These are phyloP conservation scores for Gloeopeniophorella convolvens DNA, from an alignment of 768 basidiomycete genomes.

Conservation along the genomic window DNA sequence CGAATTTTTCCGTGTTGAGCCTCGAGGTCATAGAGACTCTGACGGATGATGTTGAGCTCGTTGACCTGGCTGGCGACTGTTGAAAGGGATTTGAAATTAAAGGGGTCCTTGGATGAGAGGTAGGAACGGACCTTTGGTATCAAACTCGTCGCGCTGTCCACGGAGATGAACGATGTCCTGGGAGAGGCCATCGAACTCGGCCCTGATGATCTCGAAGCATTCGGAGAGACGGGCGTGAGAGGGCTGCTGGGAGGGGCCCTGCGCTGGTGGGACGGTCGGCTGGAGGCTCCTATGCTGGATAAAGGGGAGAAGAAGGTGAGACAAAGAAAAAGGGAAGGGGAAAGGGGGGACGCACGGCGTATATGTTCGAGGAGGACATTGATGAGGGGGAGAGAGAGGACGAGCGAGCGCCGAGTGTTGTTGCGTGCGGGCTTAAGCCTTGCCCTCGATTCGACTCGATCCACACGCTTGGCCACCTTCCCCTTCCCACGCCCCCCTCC, in stretches of 20 bases:
- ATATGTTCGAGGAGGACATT: slow-evolving; percentile 26
- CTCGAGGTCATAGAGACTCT: slow-evolving; percentile 89
- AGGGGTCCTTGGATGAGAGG: background rate
- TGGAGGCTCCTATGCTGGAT: slow-evolving; percentile 37
- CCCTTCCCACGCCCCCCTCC: slow-evolving; percentile 7
- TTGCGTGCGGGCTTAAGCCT: slow-evolving; percentile 16
- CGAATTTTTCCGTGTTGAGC: slow-evolving; percentile 80
- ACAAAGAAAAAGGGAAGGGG: background rate
- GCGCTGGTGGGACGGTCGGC: slow-evolving; percentile 35
- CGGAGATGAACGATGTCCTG: slow-evolving; percentile 63
- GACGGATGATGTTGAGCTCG: slow-evolving; percentile 85
- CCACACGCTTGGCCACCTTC: background rate
- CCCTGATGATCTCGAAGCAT: slow-evolving; percentile 71
- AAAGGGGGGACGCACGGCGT: slow-evolving; percentile 23
- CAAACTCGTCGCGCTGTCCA: slow-evolving; percentile 82
- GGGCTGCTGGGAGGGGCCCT: slow-evolving; percentile 25
- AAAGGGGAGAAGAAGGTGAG: background rate
- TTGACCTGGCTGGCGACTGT: slow-evolving; percentile 77
- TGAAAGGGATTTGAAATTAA: slow-evolving; percentile 2
- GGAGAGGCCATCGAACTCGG: slow-evolving; percentile 75
- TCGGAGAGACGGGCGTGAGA: slow-evolving; percentile 54
- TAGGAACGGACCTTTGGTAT: slow-evolving; percentile 66
- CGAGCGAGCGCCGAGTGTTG: slow-evolving; percentile 17
- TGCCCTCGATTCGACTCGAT: background rate
- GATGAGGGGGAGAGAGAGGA: slow-evolving; percentile 11